Evolutionary conservation across 129 eudicot species (phyloP), one percentile per base, ranked within the genome.

Genomic region (Tanacetum coccineum): DNA sequence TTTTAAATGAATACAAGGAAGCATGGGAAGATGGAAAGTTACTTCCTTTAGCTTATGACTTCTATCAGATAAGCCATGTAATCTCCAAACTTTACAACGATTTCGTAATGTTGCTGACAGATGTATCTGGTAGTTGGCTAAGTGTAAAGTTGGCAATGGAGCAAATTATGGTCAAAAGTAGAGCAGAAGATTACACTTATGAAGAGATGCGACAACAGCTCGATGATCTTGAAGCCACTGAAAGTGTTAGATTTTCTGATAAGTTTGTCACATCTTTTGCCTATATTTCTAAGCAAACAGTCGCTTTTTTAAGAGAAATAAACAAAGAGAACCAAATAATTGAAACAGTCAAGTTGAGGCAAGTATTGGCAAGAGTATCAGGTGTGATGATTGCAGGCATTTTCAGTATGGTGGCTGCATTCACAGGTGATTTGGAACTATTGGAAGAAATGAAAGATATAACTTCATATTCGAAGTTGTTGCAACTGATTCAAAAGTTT

Each of bases 121-220:
- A 70, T 9, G 19, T n/a, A 59, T 59, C 36, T 45, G 75, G 18
- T 36, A 70, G 32, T 4, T 70, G 67, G 75, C 17, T 70, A 30
- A 26, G 67, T 46, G 32, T 47, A 52, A 67, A 51, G 50, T 9
- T 50, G 49, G 71, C 71, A 32, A 9, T 67, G 61, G 50, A 51
- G 18, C 67, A 70, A 59, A 45, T 59, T 70, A 18, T 57, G 66
- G 26, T n/a, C 25, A 70, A 58, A 70, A 8, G 58, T 46, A 58
- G 55, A 70, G 52, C 46, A 45, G 30, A 9, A 15, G 62, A 28
- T 59, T 70, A 70, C 48, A 25, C 36, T 70, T 30, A 36, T 4
- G 9, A 30, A 59, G 74, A 70, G 57, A 70, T 70, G 74, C 48
- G n/a, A 58, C 65, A 70, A 12, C 66, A 57, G 47, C 57, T 70